Conservation (phyloP, 2,329 filamentous ascomycete genomes). For the Beauveria scarabaeidicola region DNA sequence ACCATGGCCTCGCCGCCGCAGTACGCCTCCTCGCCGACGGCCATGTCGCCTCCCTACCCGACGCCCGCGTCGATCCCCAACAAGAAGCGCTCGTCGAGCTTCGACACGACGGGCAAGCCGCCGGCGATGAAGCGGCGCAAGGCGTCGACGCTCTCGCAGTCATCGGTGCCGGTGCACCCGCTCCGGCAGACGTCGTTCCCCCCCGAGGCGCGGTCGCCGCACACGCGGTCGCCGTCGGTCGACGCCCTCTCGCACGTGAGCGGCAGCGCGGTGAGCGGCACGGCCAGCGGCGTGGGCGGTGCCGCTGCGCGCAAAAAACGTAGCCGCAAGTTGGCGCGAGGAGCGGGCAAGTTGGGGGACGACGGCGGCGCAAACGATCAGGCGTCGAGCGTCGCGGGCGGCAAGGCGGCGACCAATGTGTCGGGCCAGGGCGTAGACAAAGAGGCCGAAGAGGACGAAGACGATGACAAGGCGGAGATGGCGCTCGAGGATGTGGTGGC, state of each 20-base stretch:
- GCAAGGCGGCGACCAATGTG: constrained; percentile 32
- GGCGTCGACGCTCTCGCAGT: constrained; percentile 52
- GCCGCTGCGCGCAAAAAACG: constrained; percentile 48
- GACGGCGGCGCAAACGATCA: constrained; percentile 30
- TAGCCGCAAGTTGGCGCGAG: constrained; percentile 47
- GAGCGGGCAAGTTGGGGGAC: constrained; percentile 37
- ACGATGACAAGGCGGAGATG: constrained; percentile 47
- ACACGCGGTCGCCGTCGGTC: constrained; percentile 56
- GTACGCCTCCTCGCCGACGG: constrained; percentile 38
- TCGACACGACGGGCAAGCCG: constrained; percentile 41
- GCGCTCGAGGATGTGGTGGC: constrained; percentile 50
- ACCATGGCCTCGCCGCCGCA: constrained; percentile 49
- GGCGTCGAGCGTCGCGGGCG: constrained; percentile 35
- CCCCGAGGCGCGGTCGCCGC: constrained; percentile 49
- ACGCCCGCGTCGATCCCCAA: constrained; percentile 39
- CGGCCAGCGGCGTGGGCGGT: constrained; percentile 25
- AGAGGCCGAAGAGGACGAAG: constrained; percentile 45
- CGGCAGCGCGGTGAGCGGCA: constrained; percentile 47
- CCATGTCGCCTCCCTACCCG: constrained; percentile 47
- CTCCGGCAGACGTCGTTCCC: constrained; percentile 77
- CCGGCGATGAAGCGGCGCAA: constrained; percentile 58
- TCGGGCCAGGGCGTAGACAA: constrained; percentile 38
- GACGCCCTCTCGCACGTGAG: constrained; percentile 53
- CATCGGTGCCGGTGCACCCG: constrained; percentile 52
- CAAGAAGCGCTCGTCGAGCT: constrained; percentile 53